Evolutionary conservation across 108 stramenopile species (phyloP).

Genomic region (Nitzschia inconspicua): DNA sequence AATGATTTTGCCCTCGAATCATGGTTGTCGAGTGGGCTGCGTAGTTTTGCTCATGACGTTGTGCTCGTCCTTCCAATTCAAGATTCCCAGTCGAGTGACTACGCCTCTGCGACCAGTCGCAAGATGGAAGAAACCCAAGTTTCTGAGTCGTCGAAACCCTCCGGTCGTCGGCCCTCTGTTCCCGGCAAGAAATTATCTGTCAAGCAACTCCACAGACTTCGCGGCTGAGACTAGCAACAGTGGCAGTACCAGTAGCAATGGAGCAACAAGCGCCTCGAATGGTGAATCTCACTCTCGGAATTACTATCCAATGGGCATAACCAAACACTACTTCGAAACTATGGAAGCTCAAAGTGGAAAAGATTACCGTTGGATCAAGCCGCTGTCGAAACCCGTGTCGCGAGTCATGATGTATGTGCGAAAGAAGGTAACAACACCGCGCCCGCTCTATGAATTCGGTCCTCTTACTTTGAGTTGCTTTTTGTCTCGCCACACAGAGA

Average conservation of each 20-base stretch:
- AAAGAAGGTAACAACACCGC: not conserved
- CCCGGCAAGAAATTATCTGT: not conserved
- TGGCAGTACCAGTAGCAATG: not conserved
- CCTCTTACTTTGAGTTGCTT: not conserved
- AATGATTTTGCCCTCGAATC: no score
- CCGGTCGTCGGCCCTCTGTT: not conserved
- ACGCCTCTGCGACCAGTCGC: not conserved
- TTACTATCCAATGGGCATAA: not conserved
- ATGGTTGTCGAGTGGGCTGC: slow-evolving; percentile 7
- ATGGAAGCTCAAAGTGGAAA: slow-evolving; percentile 25
- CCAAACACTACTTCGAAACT: slow-evolving; percentile 25
- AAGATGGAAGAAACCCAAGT: not conserved
- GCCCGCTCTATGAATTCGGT: not conserved
- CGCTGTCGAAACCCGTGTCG: slow-evolving; percentile 19
- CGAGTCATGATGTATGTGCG: slow-evolving; percentile 20
- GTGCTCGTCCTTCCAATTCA: not conserved
- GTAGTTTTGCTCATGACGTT: not conserved
- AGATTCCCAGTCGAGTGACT: not conserved
- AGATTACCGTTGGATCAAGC: slow-evolving; percentile 27
- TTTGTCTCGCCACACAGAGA: slow-evolving; percentile 25
- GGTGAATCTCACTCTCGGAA: not conserved
- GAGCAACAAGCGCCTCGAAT: not conserved
- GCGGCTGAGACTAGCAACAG: not conserved
- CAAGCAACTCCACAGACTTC: not conserved
- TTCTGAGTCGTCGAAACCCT: not conserved